These are phyloP conservation scores for Xylariaceae sp. DNA, from an alignment of 2,329 filamentous ascomycete genomes.

Conservation along the genomic window DNA sequence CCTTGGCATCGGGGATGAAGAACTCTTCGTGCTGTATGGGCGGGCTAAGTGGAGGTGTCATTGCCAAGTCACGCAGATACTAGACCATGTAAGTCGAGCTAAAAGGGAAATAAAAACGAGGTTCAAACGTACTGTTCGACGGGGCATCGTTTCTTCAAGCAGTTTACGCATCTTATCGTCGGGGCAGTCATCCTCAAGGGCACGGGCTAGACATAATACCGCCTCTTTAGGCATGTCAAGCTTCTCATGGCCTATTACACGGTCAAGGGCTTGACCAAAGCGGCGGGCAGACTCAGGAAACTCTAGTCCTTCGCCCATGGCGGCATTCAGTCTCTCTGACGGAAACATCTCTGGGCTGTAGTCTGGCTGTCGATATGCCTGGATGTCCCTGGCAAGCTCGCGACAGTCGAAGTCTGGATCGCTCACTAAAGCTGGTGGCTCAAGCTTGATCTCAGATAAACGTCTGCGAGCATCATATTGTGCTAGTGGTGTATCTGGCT, in stretches of 20 bases:
- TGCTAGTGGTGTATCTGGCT: not conserved
- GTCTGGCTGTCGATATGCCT: constrained; percentile 13
- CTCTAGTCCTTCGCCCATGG: constrained; percentile 25
- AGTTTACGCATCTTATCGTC: constrained; percentile 12
- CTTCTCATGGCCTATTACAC: constrained; percentile 19
- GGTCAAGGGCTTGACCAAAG: constrained; percentile 14
- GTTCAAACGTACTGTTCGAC: constrained; percentile 14
- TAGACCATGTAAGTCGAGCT: constrained; percentile 13
- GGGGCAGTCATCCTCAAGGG: constrained; percentile 19
- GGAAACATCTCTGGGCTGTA: constrained; percentile 23
- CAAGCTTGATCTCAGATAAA: constrained; percentile 23
- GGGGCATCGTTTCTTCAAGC: constrained; percentile 9
- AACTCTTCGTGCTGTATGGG: constrained; percentile 8
- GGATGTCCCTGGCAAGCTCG: constrained; percentile 20
- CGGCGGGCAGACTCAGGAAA: constrained; percentile 21
- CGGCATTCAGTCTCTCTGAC: constrained; percentile 23
- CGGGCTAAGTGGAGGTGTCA: constrained; percentile 30
- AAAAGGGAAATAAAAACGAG: not conserved
- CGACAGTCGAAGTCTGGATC: constrained; percentile 29
- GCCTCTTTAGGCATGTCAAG: constrained; percentile 23
- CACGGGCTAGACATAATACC: constrained; percentile 19
- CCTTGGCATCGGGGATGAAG: constrained; percentile 25
- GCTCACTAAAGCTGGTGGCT: constrained; percentile 24
- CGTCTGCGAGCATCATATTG: constrained; percentile 7
- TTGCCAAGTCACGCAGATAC: constrained; percentile 16